Evolutionary conservation across 2,329 filamentous ascomycete species (phyloP), one percentile per base, ranked within the genome.

Genomic region (Amauroascus verrucosus): DNA sequence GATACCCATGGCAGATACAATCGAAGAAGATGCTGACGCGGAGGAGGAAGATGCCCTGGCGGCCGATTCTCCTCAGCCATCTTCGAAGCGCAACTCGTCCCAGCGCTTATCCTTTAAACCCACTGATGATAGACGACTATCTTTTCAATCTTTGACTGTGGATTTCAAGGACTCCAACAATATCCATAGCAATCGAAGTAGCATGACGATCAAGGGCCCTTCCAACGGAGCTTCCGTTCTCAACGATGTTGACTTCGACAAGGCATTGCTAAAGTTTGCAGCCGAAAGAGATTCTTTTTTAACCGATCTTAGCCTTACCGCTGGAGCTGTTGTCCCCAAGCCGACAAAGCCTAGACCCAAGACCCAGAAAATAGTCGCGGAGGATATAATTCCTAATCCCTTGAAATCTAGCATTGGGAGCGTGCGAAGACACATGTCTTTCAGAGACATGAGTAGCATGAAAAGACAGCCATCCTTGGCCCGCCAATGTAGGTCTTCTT

Each of bases 221-320:
- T 57, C 66, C 18, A 68, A 67, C 20, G 64, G 62, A n/a, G 65
- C 66, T 6, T 65, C 67, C 5, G 63, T 69, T 24, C 69, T 81
- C 28, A 80, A 72, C 54, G 88, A 95, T 65, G 88, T 87, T 64
- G 93, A 97, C 68, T 98, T 98, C 64, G 93, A 97, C 66, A 84
- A 86, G 64, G 91, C 93, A 24, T 77, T 98, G 60, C 75, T 89
- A 63, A 97, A 96, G 72, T 98, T 98, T 68, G 89, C 93, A 44
- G 85, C 84, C n/a, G 91, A 97, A 73, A 79, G 93, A 59, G 93
- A 98, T 63, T 85, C 84, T 56, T 98, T 98, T 63, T 75, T 97
- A 50, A 88, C 95, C 59, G 93, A 98, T 67, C 78, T 97, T 51
- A 88, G 84, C 60, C 89, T 97, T 67, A 88, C 81, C 60, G 88